A percentile compares a stretch with the other conserved stretches of the same genome.
These are phyloP conservation scores for Arbutus unedo DNA, from an alignment of 148 eudicot genomes.

Conservation along the genomic window DNA sequence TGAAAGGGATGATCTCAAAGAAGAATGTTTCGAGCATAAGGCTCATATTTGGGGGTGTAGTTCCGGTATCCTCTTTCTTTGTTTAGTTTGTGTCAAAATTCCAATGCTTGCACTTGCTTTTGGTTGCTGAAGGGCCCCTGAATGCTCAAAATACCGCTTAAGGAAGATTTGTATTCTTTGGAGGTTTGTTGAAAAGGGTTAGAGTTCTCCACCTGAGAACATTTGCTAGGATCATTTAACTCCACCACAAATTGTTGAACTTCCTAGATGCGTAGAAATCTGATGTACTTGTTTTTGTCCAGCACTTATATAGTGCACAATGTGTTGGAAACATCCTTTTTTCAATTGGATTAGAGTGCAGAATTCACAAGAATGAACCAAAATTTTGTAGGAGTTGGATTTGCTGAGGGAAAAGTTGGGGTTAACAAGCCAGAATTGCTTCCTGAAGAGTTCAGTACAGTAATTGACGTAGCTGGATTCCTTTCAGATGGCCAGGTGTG, in stretches of 20 bases:
- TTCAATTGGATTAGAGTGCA: slow-evolving; percentile 20
- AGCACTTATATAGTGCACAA: neutral
- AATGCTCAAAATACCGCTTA: neutral
- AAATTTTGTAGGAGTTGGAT: slow-evolving; percentile 61
- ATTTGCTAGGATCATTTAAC: neutral
- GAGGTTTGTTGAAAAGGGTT: neutral
- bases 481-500: slow-evolving; percentile 89
- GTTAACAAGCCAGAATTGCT: slow-evolving; percentile 98
- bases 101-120: neutral
- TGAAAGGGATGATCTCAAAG: neutral
- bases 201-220: slow-evolving; percentile 1
- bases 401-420: slow-evolving; percentile 70
- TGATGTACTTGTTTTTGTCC: neutral
- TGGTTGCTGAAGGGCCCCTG: neutral
- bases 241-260: neutral
- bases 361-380: slow-evolving; percentile 6
- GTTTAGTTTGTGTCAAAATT: neutral
- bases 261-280: neutral
- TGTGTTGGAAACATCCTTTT: slow-evolving; percentile 6
- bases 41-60: too few species aligned
- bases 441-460: slow-evolving; percentile 70
- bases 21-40: too few species aligned
- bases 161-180: neutral
- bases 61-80: too few species aligned
- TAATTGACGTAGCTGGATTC: slow-evolving; percentile 96